These are phyloP conservation scores for Thinopyrum elongatum DNA, from an alignment of 176 grass and related monocot species.

Conservation along the genomic window DNA sequence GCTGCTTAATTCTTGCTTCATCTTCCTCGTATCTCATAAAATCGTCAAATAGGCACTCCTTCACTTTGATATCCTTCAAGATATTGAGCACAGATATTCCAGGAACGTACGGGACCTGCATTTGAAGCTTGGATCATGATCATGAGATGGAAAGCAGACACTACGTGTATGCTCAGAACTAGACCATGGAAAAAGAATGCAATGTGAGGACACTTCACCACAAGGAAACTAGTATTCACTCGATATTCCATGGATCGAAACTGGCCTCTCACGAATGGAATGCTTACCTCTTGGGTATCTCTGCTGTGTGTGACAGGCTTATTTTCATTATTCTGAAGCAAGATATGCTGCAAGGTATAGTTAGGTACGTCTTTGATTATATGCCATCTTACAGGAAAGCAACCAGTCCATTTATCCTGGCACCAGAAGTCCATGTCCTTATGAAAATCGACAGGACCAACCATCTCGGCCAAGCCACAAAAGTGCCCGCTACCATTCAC, in stretches of 20 bases:
- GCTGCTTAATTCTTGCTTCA: slow-evolving; percentile 46
- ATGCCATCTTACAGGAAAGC: slow-evolving; percentile 93
- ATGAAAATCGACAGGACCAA: slow-evolving; percentile 81
- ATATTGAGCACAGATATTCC: slow-evolving; percentile 65
- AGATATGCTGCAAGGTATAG: slow-evolving; percentile 64
- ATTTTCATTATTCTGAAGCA: slow-evolving; percentile 85
- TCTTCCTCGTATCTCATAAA: slow-evolving; percentile 72
- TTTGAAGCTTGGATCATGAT: slow-evolving; percentile 17
- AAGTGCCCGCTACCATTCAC: slow-evolving; percentile 92
- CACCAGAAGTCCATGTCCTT: slow-evolving; percentile 95
- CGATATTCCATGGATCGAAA: background rate
- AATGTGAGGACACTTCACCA: background rate
- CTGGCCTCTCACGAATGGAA: background rate
- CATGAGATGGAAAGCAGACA: background rate
- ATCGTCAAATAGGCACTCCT: slow-evolving; percentile 68
- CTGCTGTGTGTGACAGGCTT: slow-evolving; percentile 97
- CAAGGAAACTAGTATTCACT: background rate
- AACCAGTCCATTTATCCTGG: slow-evolving; percentile 95
- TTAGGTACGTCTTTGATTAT: slow-evolving; percentile 92
- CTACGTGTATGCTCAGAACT: background rate
- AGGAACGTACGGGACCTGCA: slow-evolving; percentile 58
- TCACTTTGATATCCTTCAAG: slow-evolving; percentile 53
- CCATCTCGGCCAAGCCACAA: slow-evolving; percentile 96
- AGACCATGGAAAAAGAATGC: background rate
- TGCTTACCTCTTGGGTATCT: slow-evolving; percentile 91